Percentiles rank a stretch among this genome's conserved stretches.
Conservation (phyloP, 208 protist species). For the Acanthamoeba quina region DNA sequence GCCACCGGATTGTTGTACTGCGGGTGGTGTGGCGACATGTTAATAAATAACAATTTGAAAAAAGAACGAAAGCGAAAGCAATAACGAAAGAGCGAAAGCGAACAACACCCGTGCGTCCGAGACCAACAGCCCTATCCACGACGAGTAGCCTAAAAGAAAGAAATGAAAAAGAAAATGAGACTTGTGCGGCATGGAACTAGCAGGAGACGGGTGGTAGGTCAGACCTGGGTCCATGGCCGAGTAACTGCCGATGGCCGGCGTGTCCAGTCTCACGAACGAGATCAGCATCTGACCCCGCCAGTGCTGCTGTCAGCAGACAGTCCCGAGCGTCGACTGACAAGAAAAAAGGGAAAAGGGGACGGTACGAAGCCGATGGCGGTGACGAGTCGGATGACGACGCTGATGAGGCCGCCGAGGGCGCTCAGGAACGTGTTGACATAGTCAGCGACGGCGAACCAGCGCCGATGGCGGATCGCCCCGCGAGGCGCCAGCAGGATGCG, state of each 20-base stretch:
- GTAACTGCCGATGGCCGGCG: slow-evolving; percentile 48
- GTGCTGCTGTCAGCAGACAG: too few species aligned
- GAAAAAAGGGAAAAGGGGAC: neutral
- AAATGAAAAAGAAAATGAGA: neutral
- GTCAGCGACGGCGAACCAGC: slow-evolving; percentile 39
- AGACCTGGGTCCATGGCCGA: slow-evolving; percentile 30
- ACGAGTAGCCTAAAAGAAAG: neutral
- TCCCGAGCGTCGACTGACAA: too few species aligned
- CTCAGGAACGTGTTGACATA: slow-evolving; percentile 62
- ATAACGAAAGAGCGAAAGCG: neutral
- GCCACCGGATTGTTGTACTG: slow-evolving; percentile 56
- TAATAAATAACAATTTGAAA: neutral
- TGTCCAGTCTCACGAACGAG: slow-evolving; percentile 44
- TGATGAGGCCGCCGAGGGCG: slow-evolving; percentile 55
- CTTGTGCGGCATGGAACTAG: neutral
- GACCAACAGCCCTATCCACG: slow-evolving; percentile 35
- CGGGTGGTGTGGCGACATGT: neutral
- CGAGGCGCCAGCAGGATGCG: neutral
- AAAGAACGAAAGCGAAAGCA: too few species aligned
- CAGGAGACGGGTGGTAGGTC: neutral
- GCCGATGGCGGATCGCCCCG: slow-evolving; percentile 12
- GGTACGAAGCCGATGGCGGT: slow-evolving; percentile 14
- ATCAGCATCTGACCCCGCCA: slow-evolving; percentile 5
- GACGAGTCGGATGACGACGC: slow-evolving; percentile 10
- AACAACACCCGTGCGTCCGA: neutral